These are phyloP conservation scores for Amanita exitialis DNA, from an alignment of 768 basidiomycete genomes.

Conservation along the genomic window DNA sequence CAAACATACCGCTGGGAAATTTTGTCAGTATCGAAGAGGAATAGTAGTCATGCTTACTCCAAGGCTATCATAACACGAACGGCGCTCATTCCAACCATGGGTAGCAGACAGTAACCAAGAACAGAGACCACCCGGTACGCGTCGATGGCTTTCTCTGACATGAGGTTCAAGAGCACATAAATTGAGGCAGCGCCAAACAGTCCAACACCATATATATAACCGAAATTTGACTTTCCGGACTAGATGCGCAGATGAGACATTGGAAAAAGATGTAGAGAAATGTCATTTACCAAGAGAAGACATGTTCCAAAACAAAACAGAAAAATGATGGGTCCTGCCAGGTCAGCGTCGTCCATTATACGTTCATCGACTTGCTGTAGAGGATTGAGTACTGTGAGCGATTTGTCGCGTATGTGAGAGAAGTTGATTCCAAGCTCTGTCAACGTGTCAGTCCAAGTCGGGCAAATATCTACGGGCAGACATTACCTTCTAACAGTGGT, in stretches of 20 bases:
- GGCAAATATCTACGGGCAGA: background rate
- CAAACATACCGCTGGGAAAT: conserved; percentile 58
- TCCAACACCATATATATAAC: conserved; percentile 96
- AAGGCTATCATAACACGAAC: conserved; percentile 80
- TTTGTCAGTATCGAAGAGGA: conserved; percentile 1
- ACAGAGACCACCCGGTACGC: conserved; percentile 93
- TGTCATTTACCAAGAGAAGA: conserved; percentile 71
- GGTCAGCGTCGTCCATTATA: conserved; percentile 99
- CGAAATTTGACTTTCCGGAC: conserved; percentile 98
- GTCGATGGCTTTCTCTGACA: conserved; percentile 93
- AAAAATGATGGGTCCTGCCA: conserved; percentile 93
- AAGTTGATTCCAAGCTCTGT: conserved; percentile 97
- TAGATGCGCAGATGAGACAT: conserved; percentile 21
- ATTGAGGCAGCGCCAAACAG: conserved; percentile 89
- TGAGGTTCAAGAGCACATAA: conserved; percentile 91
- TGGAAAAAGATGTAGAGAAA: background rate
- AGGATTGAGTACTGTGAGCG: conserved; percentile 92
- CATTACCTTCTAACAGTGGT: conserved; percentile 82
- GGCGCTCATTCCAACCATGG: conserved; percentile 91
- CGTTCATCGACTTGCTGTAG: conserved; percentile 72
- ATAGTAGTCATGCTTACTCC: conserved; percentile 49
- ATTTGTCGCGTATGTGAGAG: conserved; percentile 88
- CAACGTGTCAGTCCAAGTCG: conserved; percentile 1
- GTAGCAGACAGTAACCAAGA: conserved; percentile 91
- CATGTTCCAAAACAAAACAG: conserved; percentile 92